Conservation (phyloP, 1,284 basidiomycete genomes). For the Leucocoprinus gongylophorus region DNA sequence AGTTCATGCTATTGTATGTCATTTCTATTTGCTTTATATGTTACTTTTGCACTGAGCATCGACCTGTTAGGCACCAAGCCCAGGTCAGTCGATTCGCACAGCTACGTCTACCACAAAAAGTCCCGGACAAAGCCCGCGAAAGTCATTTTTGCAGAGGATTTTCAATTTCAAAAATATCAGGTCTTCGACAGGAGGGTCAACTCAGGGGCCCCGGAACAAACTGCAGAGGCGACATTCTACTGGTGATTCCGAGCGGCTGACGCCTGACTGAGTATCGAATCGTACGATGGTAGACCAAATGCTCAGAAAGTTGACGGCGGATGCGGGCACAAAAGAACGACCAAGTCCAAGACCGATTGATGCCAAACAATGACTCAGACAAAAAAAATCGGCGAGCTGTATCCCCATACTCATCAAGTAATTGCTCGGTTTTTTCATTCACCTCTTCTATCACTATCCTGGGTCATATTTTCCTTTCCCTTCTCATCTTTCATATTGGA, state of each 20-base stretch:
- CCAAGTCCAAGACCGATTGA: not conserved
- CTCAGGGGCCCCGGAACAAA: conserved; percentile 27
- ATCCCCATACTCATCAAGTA: not conserved
- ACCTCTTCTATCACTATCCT: not conserved
- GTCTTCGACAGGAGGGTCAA: conserved; percentile 28
- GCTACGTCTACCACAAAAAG: conserved; percentile 47
- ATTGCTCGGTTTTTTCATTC: not conserved
- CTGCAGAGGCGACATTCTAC: conserved; percentile 42
- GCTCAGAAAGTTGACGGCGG: not conserved
- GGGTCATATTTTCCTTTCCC: not conserved
- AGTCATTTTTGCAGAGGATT: conserved; percentile 44
- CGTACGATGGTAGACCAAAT: not conserved
- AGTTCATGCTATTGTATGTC: conserved; percentile 61
- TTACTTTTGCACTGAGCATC: not conserved
- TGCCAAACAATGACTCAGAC: not conserved
- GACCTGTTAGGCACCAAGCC: conserved; percentile 33
- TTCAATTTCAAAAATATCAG: conserved; percentile 39
- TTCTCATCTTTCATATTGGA: not conserved
- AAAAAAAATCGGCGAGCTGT: not conserved
- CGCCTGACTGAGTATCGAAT: not conserved
- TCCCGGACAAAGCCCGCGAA: conserved; percentile 24
- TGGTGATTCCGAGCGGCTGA: conserved; percentile 25
- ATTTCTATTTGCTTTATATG: not conserved
- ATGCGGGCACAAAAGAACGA: not conserved
- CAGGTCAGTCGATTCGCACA: conserved; percentile 42